Base-by-base conservation (phyloP, 371 early-diverging fungal genomes). In the Parasitella parasitica region DNA sequence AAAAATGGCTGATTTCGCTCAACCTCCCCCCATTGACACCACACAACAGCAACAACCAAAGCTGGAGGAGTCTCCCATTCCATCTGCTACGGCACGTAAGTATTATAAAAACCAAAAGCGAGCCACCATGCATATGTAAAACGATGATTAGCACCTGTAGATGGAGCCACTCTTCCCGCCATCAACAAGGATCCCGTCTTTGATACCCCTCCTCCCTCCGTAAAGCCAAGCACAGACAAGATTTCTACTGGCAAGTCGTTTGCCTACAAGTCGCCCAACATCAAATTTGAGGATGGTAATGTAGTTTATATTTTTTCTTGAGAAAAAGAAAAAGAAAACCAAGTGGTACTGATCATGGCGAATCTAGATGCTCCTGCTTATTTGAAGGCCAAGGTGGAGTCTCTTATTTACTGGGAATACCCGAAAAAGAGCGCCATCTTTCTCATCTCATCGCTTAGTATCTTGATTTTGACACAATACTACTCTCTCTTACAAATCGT, bases 401-500 rank as follows among this genome's bases (percentile, higher is more conserved):
- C 79, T 36, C 75, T 85, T 24, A 67, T 85, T 53, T 78, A 78
- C 53, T 85, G 86, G 86, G 81, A 85, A 63, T 67, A 78, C 24
- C 86, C 83, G 11, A 36, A 67, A 27, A 71, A 78, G 54, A 77
- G 80, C 16, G 83, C 67, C 51, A 65, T 59, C 7, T 63, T 75
- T 8, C 64, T 83, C 5, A 61, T 56, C 5, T 49, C 67, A 4
- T 65, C 77, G 4, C 57, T 85, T 7, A 61, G 69, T 43, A 58
- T 78, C 15, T 60, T 85, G 36, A 61, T 77, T 61, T 66, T 81
- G 43, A 82, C 82, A 53, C 80, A 83, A 36, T 82, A 82, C 60
- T 75, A 82, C 65, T 85, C 86, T 24, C 54, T 85, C n/a, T 69
- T 85, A 27, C 83, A 83, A 59, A 61, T 85, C 20, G 51, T 72